A percentile compares a stretch with the other conserved stretches of the same genome.
These are phyloP conservation scores for Erysimum cheiranthoides DNA, from an alignment of 345 rosid genomes.

Conservation along the genomic window DNA sequence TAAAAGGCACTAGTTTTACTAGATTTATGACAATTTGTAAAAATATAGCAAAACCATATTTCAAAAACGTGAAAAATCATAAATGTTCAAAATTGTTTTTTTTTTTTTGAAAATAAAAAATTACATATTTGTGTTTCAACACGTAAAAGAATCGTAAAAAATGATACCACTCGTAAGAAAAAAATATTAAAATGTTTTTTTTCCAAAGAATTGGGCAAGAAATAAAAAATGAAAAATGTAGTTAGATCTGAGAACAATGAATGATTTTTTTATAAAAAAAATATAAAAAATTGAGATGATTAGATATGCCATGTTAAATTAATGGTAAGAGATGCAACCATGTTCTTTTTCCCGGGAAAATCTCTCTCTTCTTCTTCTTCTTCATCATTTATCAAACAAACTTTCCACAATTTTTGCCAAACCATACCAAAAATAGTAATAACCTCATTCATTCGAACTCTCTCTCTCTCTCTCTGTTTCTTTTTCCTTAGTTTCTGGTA, in stretches of 20 bases:
- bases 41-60: neutral
- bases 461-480: slow-evolving; percentile 9
- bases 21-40: neutral
- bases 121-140: neutral
- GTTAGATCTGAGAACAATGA: slow-evolving; percentile 29
- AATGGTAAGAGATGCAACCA: slow-evolving; percentile 30
- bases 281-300: neutral
- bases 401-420: slow-evolving; percentile 28
- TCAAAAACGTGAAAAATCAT: neutral
- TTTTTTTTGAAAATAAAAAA: too few relatives aligned
- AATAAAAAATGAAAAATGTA: neutral
- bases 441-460: slow-evolving; percentile 8
- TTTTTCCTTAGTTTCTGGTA: slow-evolving; percentile 6
- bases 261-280: neutral
- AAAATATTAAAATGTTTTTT: neutral
- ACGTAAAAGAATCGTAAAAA: neutral
- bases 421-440: slow-evolving; percentile 37
- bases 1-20: neutral
- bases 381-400: slow-evolving; percentile 20
- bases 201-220: neutral
- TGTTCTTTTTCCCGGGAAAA: slow-evolving; percentile 43
- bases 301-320: slow-evolving; percentile 21
- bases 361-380: slow-evolving; percentile 34
- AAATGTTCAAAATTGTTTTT: neutral
- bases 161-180: neutral